Base-by-base conservation (phyloP, 148 eudicot species). In the Diospyros lotus region DNA sequence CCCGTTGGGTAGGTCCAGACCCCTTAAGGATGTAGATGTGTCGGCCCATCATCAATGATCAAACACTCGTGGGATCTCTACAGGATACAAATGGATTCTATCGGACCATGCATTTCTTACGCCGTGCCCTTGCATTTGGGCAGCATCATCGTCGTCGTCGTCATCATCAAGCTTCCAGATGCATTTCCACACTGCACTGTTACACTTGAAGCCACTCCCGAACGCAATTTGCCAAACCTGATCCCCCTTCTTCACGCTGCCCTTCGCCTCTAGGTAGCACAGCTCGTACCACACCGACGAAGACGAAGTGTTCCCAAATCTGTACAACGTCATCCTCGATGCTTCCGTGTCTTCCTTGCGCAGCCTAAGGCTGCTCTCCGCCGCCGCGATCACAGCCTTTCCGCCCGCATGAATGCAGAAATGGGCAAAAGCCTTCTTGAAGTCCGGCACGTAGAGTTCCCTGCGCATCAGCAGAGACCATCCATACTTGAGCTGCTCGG, bases 321-420 rank as follows among this genome's bases (percentile, higher is more conserved):
- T 77, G 48, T 77, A 75, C 4, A 84, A 68, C 2, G 87, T 86
- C 79, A 82, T 82, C 61, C 85, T 77, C 2, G 87, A 82, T 4
- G 89, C 85, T 74, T 84, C 87, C 4, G 59, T 79, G 59, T 86
- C 84, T 71, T 77, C 74, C 48, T 80, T 80, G n/a, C 76, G 73
- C 28, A 86, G 80, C 55, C 62, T 75, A 39, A 77, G 78, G 55
- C 73, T 76, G 6, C 73, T 74, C 71, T 77, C 82, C n/a, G 84
- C 83, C 4, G 79, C 84, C 48, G 77, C 82, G 40, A 86, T 84
- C 3, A 86, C 80, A 8, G 84, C 77, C 68, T 72, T 75, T 28
- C 87, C 89, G 2, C 87, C 81, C 0, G 89, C 84, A 43, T 84
- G 89, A 59, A 86, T 79, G 73, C 89, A 86, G 66, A 83, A 83